Evolutionary conservation across 140 eudicot genomes (phyloP).

Genomic region (Bidens hawaiensis): DNA sequence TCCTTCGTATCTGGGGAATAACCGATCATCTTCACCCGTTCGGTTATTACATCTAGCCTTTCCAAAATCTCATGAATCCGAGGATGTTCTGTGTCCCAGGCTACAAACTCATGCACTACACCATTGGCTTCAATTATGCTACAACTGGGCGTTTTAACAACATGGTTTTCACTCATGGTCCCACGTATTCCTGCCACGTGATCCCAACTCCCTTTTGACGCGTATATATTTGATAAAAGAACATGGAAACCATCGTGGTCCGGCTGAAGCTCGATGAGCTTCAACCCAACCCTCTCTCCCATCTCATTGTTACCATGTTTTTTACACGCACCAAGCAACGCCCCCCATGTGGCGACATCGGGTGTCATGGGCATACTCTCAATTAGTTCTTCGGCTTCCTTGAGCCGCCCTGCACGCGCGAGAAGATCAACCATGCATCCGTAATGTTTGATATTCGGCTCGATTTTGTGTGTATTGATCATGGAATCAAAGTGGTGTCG

Average conservation of each 20-base stretch:
- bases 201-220: constrained; percentile 73
- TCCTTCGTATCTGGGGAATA: constrained; percentile 48
- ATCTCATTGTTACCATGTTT: constrained; percentile 61
- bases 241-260: constrained; percentile 89
- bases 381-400: constrained; percentile 69
- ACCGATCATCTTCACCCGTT: constrained; percentile 46
- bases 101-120: constrained; percentile 64
- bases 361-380: constrained; percentile 75
- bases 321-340: constrained; percentile 78
- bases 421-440: constrained; percentile 97
- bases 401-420: too few species aligned
- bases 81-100: constrained; percentile 63
- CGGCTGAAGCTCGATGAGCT: constrained; percentile 75
- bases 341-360: constrained; percentile 87
- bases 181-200: constrained; percentile 50
- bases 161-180: constrained; percentile 40
- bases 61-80: constrained; percentile 53
- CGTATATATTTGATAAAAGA: constrained; percentile 67
- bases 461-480: constrained; percentile 41
- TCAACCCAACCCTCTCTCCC: constrained; percentile 82
- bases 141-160: constrained; percentile 71
- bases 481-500: constrained; percentile 53
- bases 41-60: constrained; percentile 42
- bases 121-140: constrained; percentile 72
- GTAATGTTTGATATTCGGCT: constrained; percentile 70